Percentiles rank a stretch among this genome's conserved stretches.
Evolutionary conservation across 108 stramenopile genomes (phyloP).

Genomic region (Bacterosira constricta): DNA sequence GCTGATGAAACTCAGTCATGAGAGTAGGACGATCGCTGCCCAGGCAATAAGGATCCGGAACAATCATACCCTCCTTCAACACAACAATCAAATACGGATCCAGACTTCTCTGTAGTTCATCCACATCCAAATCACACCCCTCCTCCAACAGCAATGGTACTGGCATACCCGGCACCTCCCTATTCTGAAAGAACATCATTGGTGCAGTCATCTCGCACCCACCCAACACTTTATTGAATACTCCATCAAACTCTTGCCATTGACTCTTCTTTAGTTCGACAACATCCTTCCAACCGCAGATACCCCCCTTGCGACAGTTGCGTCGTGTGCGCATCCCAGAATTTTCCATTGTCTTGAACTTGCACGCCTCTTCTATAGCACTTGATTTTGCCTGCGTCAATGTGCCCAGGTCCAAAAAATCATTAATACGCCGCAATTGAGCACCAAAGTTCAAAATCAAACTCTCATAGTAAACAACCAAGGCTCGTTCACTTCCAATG

Average conservation of each 20-base stretch:
- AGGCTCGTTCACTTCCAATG: slow-evolving; percentile 7
- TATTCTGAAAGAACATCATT: slow-evolving; percentile 20
- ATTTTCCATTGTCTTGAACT: not conserved
- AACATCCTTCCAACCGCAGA: slow-evolving; percentile 30
- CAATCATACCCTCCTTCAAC: slow-evolving; percentile 22
- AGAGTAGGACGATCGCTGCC: not conserved
- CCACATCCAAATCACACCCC: slow-evolving; percentile 9
- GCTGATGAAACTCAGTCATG: not conserved
- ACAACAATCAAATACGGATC: not conserved
- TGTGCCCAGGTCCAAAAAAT: slow-evolving; percentile 16
- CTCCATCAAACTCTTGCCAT: slow-evolving; percentile 24
- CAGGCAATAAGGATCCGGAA: slow-evolving; percentile 10
- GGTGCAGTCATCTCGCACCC: slow-evolving; percentile 22
- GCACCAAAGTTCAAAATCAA: slow-evolving; percentile 27
- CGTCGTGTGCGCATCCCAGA: not conserved
- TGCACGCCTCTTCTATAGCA: slow-evolving; percentile 8
- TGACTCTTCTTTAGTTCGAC: slow-evolving; percentile 10
- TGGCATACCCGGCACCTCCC: not conserved
- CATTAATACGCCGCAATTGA: slow-evolving; percentile 11
- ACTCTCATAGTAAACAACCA: slow-evolving; percentile 39
- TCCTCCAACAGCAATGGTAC: no score
- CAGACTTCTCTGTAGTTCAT: slow-evolving; percentile 16
- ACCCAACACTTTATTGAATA: slow-evolving; percentile 21
- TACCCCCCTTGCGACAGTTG: slow-evolving; percentile 14
- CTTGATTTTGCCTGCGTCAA: slow-evolving; percentile 13